Evolutionary conservation across 2,329 filamentous ascomycete genomes (phyloP), one percentile per base, ranked within the genome.

Genomic region (Ambrosiella xylebori): DNA sequence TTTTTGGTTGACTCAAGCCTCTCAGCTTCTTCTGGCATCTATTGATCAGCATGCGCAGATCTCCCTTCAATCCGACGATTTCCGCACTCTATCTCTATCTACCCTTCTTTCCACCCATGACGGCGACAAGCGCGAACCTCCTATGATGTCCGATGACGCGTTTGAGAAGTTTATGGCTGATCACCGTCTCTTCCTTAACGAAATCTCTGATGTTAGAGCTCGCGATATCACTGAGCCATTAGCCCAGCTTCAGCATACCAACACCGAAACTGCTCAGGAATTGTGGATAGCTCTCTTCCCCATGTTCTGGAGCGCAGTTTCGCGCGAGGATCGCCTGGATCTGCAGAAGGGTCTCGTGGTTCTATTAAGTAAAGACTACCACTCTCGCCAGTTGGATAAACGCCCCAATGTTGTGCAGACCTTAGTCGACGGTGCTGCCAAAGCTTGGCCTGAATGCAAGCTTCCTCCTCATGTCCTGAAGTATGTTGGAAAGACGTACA

Each of bases 391-490:
- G 67, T 84, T 97, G 58, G 93, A 97, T 69, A 90, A 88, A 71
- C 81, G 94, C 52, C 94, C 93, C 2, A 98, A 98, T 65, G 94
- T 96, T 39, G 84, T 98, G 2, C 88, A 96, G 65, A 93, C 90
- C 7, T 76, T 99, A 59, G 77, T 98, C 5, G 87, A 95, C 65
- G 93, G 88, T 45, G 85, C 88, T 40, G 87, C 90, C 12, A 86
- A 85, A 65, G 84, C 90, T 1, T 86, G 79, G 71, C 91, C 93
- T 0, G 80, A 87, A 19, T 94, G 93, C 71, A 95, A 93, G 70
- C 82, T 98, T 54, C 93, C 93, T 6, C 88, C 93, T 0, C 93
- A 98, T 66, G 88, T 97, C 41, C 82, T 98, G 72, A 98, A 98
- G 67, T 97, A 90, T 64, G 79, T 94, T 58, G 91, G 89, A 17